phyloP scores from a whole-genome alignment of 2,329 filamentous ascomycete genomes.

The Epichloe glyceriae region DNA sequence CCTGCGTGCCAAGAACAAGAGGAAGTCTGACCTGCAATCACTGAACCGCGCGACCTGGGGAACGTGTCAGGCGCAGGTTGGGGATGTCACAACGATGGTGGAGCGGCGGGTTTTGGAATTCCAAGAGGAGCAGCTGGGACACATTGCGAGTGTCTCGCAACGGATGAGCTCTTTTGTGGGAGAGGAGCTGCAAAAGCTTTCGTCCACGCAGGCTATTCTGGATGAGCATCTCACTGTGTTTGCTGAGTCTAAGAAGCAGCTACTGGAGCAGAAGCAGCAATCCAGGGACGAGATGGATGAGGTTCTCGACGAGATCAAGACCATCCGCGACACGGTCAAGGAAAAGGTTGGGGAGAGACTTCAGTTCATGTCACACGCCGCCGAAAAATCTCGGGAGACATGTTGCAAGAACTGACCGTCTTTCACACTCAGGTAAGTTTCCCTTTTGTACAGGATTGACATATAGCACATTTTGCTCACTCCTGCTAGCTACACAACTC shows the following conservation, averaged over 20 bases:
- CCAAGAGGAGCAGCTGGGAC: constrained; percentile 55
- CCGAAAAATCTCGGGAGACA: constrained; percentile 80
- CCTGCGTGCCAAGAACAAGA: constrained; percentile 72
- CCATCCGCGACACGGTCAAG: constrained; percentile 81
- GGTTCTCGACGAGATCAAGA: constrained; percentile 85
- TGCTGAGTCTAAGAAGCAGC: constrained; percentile 50
- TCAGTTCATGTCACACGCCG: constrained; percentile 68
- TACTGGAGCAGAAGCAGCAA: constrained; percentile 52
- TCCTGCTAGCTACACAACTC: constrained; percentile 59
- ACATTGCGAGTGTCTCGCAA: constrained; percentile 53
- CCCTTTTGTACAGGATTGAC: not conserved
- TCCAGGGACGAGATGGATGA: constrained; percentile 79
- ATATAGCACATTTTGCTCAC: not conserved
- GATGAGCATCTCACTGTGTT: constrained; percentile 57
- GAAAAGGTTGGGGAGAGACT: constrained; percentile 72
- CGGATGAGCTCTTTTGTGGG: constrained; percentile 68
- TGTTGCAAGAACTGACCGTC: constrained; percentile 70
- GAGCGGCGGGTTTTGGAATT: constrained; percentile 65
- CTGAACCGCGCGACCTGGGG: constrained; percentile 71
- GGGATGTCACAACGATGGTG: constrained; percentile 62
- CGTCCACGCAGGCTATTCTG: constrained; percentile 56
- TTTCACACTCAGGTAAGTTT: constrained; percentile 56
- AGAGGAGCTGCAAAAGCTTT: constrained; percentile 59
- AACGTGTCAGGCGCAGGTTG: constrained; percentile 61
- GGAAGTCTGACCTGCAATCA: constrained; percentile 72